These are phyloP conservation scores for Chlamydomonas sphaeroides DNA, from an alignment of 139 green algal species.

Conservation along the genomic window DNA sequence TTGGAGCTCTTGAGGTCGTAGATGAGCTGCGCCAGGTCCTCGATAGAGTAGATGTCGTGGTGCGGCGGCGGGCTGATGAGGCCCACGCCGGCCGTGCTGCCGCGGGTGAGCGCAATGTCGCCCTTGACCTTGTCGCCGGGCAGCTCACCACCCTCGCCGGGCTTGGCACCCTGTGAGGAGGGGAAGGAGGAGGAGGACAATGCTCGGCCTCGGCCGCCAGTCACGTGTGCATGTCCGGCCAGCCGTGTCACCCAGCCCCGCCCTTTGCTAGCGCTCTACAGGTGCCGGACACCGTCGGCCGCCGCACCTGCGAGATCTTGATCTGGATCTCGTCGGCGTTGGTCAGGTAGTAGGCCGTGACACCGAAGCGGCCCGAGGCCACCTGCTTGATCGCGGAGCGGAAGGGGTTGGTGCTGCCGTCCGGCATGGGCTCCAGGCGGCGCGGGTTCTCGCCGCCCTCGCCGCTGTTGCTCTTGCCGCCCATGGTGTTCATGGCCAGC, in stretches of 20 bases:
- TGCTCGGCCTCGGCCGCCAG: too few relatives aligned
- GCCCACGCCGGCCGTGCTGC: slow-evolving; percentile 91
- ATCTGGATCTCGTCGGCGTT: slow-evolving; percentile 94
- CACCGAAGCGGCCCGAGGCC: slow-evolving; percentile 90
- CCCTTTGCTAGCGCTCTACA: too few relatives aligned
- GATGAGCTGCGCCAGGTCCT: slow-evolving; percentile 99
- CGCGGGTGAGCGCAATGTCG: slow-evolving; percentile 89
- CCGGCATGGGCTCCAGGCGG: slow-evolving; percentile 78
- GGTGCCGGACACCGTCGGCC: too few relatives aligned
- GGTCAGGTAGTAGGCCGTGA: slow-evolving; percentile 94
- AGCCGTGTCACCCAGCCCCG: too few relatives aligned
- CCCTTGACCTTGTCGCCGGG: slow-evolving; percentile 89
- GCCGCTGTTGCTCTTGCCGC: slow-evolving; percentile 86
- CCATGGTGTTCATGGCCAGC: slow-evolving; percentile 94
- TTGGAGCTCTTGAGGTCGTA: slow-evolving; percentile 94
- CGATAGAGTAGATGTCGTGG: slow-evolving; percentile 99
- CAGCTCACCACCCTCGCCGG: slow-evolving; percentile 93
- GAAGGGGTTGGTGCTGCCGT: slow-evolving; percentile 87
- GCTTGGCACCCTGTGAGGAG: slow-evolving; percentile 67
- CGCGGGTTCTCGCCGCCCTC: slow-evolving; percentile 95
- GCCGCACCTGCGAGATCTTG: slow-evolving; percentile 87
- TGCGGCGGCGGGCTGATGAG: slow-evolving; percentile 98
- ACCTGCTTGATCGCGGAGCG: slow-evolving; percentile 92
- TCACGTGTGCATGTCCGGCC: too few relatives aligned
- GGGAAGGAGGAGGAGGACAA: not conserved